Conservation (phyloP, 2,329 filamentous ascomycete species). For the Talaromyces amestolkiae region DNA sequence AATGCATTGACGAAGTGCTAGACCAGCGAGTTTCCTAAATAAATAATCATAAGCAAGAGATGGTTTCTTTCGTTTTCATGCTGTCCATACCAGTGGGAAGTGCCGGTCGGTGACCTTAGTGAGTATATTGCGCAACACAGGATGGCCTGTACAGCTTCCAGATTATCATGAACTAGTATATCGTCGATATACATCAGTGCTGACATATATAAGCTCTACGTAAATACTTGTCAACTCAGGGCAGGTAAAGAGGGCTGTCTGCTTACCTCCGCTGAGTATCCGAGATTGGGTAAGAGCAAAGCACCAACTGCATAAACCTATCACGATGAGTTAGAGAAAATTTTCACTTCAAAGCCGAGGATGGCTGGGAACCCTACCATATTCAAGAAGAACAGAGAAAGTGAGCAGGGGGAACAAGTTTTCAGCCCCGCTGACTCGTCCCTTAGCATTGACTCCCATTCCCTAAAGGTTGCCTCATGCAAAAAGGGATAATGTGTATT, state of each 20-base stretch:
- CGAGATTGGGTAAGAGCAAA: slow-evolving; percentile 21
- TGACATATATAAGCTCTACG: slow-evolving; percentile 22
- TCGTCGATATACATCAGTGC: slow-evolving; percentile 22
- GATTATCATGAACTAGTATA: slow-evolving; percentile 25
- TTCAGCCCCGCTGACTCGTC: not conserved
- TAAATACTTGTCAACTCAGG: not conserved
- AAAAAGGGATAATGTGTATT: slow-evolving; percentile 42
- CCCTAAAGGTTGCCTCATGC: slow-evolving; percentile 34
- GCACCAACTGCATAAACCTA: slow-evolving; percentile 29
- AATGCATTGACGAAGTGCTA: slow-evolving; percentile 34
- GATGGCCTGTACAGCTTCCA: slow-evolving; percentile 36
- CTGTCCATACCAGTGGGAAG: slow-evolving; percentile 28
- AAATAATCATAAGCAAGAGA: not conserved
- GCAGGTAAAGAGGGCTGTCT: not conserved
- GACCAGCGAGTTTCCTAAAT: slow-evolving; percentile 30
- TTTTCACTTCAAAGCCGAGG: not conserved
- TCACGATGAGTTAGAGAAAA: not conserved
- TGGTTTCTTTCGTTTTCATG: not conserved
- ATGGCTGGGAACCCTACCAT: slow-evolving; percentile 21
- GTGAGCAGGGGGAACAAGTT: not conserved
- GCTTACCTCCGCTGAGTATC: slow-evolving; percentile 21
- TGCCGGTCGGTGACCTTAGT: slow-evolving; percentile 25
- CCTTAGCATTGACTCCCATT: slow-evolving; percentile 22
- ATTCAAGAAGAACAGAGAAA: slow-evolving; percentile 25
- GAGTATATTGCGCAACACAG: slow-evolving; percentile 33